Evolutionary conservation across 495 filamentous ascomycete species (phyloP).

Genomic region (Aspergillus haitiensis): DNA sequence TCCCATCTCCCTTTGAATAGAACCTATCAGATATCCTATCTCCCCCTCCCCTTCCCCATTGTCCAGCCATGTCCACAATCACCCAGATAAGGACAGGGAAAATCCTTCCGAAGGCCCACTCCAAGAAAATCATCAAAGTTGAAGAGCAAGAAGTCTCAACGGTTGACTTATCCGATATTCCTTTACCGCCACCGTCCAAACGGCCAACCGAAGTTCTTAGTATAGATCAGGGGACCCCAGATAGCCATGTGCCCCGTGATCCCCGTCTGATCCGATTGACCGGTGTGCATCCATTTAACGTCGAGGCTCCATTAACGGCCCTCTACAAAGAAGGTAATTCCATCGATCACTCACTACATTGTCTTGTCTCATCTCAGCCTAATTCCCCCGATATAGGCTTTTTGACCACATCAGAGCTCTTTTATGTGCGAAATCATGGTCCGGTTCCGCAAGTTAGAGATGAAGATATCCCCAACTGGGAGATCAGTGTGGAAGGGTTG

Average conservation of each 20-base stretch:
- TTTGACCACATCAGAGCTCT: slow-evolving; percentile 85
- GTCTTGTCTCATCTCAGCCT: background rate
- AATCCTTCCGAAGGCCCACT: slow-evolving; percentile 17
- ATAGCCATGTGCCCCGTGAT: slow-evolving; percentile 83
- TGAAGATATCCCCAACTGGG: slow-evolving; percentile 74
- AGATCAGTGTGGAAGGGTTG: slow-evolving; percentile 80
- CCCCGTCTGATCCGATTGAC: slow-evolving; percentile 84
- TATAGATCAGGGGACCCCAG: slow-evolving; percentile 79
- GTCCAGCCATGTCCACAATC: slow-evolving; percentile 31
- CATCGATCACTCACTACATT: too few species aligned
- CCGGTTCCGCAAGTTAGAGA: slow-evolving; percentile 77
- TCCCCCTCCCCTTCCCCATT: background rate
- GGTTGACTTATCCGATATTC: slow-evolving; percentile 46
- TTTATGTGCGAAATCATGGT: slow-evolving; percentile 96
- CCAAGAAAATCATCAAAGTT: slow-evolving; percentile 32
- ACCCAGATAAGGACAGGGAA: slow-evolving; percentile 30
- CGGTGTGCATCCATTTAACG: slow-evolving; percentile 91
- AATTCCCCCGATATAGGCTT: slow-evolving; percentile 53
- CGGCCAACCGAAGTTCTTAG: slow-evolving; percentile 64
- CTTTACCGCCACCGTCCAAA: slow-evolving; percentile 71
- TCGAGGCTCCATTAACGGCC: slow-evolving; percentile 79
- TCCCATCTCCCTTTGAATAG: background rate
- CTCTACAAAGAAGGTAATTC: slow-evolving; percentile 71
- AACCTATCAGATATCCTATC: background rate
- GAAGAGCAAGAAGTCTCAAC: slow-evolving; percentile 33